These are phyloP conservation scores for Laguncularia racemosa DNA, from an alignment of 345 rosid genomes.

Conservation along the genomic window DNA sequence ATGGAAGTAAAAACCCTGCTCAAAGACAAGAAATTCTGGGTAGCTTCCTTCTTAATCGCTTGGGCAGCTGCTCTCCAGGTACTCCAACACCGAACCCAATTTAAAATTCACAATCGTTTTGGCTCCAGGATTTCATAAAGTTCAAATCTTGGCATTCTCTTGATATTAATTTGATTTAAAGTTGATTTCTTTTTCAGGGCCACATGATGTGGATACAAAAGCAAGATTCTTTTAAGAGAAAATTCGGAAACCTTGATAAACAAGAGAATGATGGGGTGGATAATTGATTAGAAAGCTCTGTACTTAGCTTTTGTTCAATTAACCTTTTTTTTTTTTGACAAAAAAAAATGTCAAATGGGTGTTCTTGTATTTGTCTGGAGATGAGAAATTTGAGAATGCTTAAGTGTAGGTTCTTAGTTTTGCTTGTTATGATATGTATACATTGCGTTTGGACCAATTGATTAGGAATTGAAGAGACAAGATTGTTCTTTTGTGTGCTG, in stretches of 20 bases:
- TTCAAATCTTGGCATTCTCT: not conserved
- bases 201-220: constrained; percentile 89
- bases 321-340: not conserved
- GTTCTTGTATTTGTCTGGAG: no score
- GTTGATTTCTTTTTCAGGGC: constrained; percentile 35
- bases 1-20: constrained; percentile 42
- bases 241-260: constrained; percentile 32
- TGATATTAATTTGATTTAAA: not conserved
- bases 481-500: no score
- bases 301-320: not conserved
- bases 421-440: no score
- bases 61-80: constrained; percentile 98
- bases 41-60: constrained; percentile 64
- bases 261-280: constrained; percentile 5
- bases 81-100: not conserved
- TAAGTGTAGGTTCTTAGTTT: no score
- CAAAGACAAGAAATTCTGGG: constrained; percentile 80
- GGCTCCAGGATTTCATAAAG: not conserved
- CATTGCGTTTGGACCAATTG: no score
- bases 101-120: not conserved
- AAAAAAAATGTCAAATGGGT: no score
- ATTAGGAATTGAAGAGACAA: no score
- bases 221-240: constrained; percentile 77
- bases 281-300: not conserved
- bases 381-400: no score